Conservation (phyloP, 148 eudicot genomes). For the Hydrangea macrophylla region DNA sequence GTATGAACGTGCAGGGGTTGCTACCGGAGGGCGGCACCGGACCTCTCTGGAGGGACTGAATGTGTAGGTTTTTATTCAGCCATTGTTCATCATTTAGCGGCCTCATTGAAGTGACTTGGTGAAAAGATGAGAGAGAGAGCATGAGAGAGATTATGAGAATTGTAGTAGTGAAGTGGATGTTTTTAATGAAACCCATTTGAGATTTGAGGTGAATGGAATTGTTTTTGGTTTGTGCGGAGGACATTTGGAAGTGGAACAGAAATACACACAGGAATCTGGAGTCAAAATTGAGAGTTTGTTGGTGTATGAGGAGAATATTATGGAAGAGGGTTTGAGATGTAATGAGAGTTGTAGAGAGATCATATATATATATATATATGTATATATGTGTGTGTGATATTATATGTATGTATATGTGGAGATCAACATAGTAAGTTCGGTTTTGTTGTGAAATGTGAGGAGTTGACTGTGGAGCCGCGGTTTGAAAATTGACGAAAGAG, state of each 20-base stretch:
- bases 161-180: neutral
- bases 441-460: neutral
- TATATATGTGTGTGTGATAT: no score
- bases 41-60: conserved; percentile 13
- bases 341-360: neutral
- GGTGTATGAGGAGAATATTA: neutral
- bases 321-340: neutral
- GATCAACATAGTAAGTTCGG: neutral
- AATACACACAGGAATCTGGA: neutral
- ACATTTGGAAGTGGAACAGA: neutral
- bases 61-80: neutral
- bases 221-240: neutral
- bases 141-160: neutral
- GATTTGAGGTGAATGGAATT: neutral
- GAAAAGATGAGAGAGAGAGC: neutral
- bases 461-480: conserved; percentile 18
- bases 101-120: neutral
- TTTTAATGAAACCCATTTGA: neutral
- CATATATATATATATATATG: no score
- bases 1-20: conserved; percentile 12
- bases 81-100: conserved; percentile 5
- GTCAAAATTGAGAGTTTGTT: no score
- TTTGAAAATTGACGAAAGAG: conserved; percentile 7
- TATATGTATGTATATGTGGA: no score
- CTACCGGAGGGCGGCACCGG: conserved; percentile 1